Evolutionary conservation across 176 grass and related monocot species (phyloP).

Genomic region (Pontederia crassipes): DNA sequence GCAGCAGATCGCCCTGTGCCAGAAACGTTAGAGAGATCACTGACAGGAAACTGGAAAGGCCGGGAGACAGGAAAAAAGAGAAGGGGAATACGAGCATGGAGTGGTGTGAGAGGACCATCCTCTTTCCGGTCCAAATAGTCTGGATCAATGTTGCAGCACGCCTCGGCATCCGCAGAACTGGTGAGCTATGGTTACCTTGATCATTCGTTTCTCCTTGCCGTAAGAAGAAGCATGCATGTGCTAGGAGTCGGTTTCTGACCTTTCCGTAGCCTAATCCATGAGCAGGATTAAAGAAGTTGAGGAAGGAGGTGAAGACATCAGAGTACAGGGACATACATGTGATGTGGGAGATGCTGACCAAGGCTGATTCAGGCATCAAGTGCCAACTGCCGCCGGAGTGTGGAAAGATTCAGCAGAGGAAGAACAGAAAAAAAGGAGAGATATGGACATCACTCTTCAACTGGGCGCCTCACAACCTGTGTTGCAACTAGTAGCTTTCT

Average conservation of each 20-base stretch:
- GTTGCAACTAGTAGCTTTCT: not conserved
- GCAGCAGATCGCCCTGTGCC: no score
- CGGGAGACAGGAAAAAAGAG: not conserved
- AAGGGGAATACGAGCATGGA: not conserved
- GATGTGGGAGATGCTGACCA: conserved; percentile 75
- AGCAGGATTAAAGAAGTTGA: conserved; percentile 41
- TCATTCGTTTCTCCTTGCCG: not conserved
- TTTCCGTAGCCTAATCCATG: not conserved
- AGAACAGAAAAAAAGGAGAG: not conserved
- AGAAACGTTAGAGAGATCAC: no score
- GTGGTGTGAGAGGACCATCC: not conserved
- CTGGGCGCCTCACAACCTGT: not conserved
- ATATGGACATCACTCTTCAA: not conserved
- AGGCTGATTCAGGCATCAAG: not conserved
- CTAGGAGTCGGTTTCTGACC: not conserved
- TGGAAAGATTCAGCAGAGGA: not conserved
- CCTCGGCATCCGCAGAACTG: conserved; percentile 35
- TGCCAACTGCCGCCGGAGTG: not conserved
- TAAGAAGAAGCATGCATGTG: not conserved
- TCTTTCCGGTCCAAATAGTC: conserved; percentile 29
- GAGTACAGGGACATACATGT: conserved; percentile 69
- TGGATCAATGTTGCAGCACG: conserved; percentile 36
- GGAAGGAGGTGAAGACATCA: conserved; percentile 46
- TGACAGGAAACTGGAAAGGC: no score
- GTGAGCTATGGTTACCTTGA: not conserved